Base-by-base conservation (phyloP, 805 yeast genomes). In the Metahyphopichia silvanorum region DNA sequence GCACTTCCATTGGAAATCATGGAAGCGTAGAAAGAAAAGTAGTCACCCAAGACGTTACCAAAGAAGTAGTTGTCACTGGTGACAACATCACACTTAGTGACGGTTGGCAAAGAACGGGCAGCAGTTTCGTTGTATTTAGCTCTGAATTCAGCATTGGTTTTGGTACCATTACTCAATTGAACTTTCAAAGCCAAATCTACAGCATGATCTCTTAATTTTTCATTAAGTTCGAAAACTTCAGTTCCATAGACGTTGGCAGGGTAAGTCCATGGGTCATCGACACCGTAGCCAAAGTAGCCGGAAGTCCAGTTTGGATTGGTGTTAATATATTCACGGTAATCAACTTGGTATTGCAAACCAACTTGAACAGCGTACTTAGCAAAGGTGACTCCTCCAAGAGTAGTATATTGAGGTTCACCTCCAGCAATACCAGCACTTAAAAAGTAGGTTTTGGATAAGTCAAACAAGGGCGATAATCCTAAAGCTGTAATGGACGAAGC, bases 341-440 rank as follows among this genome's bases (percentile, higher is more conserved):
- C 80, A 18, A 76, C 65, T 55, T 77, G 75, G 52, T 77, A 76
- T 51, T 75, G 79, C 35, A 77, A 62, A 19, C 66, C 81, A 32
- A 74, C 80, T 49, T 76, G 82, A 32, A 79, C 74, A 7, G 83
- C 80, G 52, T 63, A 79, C 45, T 69, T 71, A 23, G 83, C 70
- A 46, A 75, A 75, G 1, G 82, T 70, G 31, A 73, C 84, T 15
- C 79, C 70, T 23, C 83, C 85, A 34, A 77, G 46, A 18, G 83
- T 71, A 34, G 76, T 77, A 41, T 59, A 49, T 26, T 60, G 40
- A 19, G 85, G 85, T 42, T 75, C 71, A 34, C 79, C 76, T 38
- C 84, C 85, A 9, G 78, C 83, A 49, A 79, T 79, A 51, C 86
- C 86, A 15, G 80, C 79, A 39, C 77, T 60, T 43, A 79, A 43